phyloP scores from a whole-genome alignment of 768 basidiomycete species.

The Dentipellis sp. region DNA sequence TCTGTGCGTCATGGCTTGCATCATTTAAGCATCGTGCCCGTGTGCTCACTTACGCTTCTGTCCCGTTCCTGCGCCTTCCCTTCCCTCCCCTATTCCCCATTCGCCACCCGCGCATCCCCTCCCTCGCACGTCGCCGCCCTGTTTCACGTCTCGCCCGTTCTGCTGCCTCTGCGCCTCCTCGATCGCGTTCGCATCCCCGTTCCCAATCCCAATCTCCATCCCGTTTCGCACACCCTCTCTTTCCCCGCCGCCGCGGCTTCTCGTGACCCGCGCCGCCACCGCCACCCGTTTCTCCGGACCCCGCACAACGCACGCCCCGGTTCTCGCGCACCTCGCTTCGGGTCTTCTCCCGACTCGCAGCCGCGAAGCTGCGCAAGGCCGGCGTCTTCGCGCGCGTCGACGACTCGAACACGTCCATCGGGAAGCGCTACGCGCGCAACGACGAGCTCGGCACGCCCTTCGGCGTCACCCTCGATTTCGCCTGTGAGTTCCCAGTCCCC shows the following conservation, averaged over 20 bases:
- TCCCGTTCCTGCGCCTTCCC: background rate
- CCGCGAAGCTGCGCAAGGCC: constrained; percentile 75
- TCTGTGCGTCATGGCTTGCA: constrained; percentile 52
- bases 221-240: background rate
- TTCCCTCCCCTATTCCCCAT: too few relatives aligned
- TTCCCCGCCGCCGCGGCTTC: background rate
- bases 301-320: too few relatives aligned
- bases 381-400: constrained; percentile 93
- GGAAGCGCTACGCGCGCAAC: constrained; percentile 94
- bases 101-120: too few relatives aligned
- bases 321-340: too few relatives aligned
- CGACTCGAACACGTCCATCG: constrained; percentile 91
- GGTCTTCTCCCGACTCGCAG: constrained; percentile 30
- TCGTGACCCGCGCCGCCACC: background rate
- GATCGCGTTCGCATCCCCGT: too few relatives aligned
- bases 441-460: constrained; percentile 98
- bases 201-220: too few relatives aligned
- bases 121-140: too few relatives aligned
- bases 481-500: constrained; percentile 56
- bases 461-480: constrained; percentile 94
- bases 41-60: too few relatives aligned
- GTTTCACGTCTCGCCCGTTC: too few relatives aligned
- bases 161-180: too few relatives aligned
- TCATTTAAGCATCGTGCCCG: constrained; percentile 5
- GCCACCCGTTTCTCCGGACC: too few relatives aligned